Evolutionary conservation across 164 flowering plant genomes (phyloP), one percentile per base, ranked within the genome.

Genomic region (Sedum album): DNA sequence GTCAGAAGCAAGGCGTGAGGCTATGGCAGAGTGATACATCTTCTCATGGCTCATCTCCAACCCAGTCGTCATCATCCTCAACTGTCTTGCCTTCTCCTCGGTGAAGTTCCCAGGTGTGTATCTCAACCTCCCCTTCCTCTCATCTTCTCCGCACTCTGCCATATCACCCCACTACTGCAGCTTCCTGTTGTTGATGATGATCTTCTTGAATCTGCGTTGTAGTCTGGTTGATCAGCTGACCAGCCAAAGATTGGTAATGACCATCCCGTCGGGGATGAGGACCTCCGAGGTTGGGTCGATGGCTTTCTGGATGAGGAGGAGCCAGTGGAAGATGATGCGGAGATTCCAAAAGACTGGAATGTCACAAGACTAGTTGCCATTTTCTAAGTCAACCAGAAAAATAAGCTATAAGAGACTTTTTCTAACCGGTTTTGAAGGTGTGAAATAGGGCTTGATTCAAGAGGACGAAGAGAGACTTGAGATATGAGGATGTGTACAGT

Each of bases 11-110:
- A 91, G 93, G 1, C 95, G 78, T 20, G 97, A 82, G 35, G 97
- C 97, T 76, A 89, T 88, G n/a, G n/a, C n/a, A n/a, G n/a, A n/a
- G n/a, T n/a, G n/a, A n/a, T n/a, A n/a, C n/a, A n/a, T n/a, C n/a
- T 68, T 73, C 65, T 91, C 97, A 70, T 91, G 97, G 57, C 75
- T 68, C 30, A 83, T 48, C 38, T 82, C 90, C 62, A 48, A 23
- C 25, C 36, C 69, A 1, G 26, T 76, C 20, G 88, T 85, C 88
- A 73, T 77, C n/a, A n/a, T n/a, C n/a, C n/a, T n/a, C n/a, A n/a
- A n/a, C n/a, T n/a, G n/a, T n/a, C n/a, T n/a, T n/a, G 96, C 97
- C 79, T 91, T 91, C 73, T 89, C 92, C 68, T 78, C 89, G 20
- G 96, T 91, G 79, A 91, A 89, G 63, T 86, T 70, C 0, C 91